Conservation (phyloP, 1,284 basidiomycete genomes). For the Xanthoconium separans region DNA sequence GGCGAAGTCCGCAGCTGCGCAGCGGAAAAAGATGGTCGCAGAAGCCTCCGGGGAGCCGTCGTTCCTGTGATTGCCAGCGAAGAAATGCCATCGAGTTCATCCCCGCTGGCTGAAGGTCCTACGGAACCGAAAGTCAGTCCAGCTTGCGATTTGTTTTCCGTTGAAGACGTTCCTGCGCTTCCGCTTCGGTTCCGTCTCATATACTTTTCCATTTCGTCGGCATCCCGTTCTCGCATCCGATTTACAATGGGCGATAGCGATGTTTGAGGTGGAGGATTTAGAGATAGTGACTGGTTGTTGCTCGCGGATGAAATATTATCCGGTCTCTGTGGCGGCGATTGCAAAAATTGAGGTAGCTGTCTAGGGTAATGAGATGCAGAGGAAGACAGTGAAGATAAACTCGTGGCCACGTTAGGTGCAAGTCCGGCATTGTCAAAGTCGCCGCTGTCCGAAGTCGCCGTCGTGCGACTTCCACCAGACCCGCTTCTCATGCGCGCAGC, state of each 20-base stretch:
- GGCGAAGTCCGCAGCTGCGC: slow-evolving; percentile 62
- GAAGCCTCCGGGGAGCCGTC: slow-evolving; percentile 52
- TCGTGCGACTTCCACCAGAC: slow-evolving; percentile 76
- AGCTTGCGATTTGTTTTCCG: slow-evolving; percentile 61
- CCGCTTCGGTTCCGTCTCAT: slow-evolving; percentile 75
- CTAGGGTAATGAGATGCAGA: slow-evolving; percentile 43
- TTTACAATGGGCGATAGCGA: slow-evolving; percentile 70
- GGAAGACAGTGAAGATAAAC: slow-evolving; percentile 52
- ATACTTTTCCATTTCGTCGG: slow-evolving; percentile 82
- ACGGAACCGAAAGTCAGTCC: slow-evolving; percentile 49
- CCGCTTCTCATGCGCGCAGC: slow-evolving; percentile 69
- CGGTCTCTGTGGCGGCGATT: slow-evolving; percentile 38
- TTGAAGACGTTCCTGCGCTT: slow-evolving; percentile 67
- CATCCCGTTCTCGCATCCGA: slow-evolving; percentile 76
- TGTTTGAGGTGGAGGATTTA: slow-evolving; percentile 35
- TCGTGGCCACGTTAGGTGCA: slow-evolving; percentile 36
- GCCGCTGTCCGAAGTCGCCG: slow-evolving; percentile 70
- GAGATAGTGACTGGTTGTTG: slow-evolving; percentile 40
- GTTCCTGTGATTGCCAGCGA: slow-evolving; percentile 51
- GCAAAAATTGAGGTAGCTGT: slow-evolving; percentile 53
- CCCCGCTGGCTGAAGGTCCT: slow-evolving; percentile 49
- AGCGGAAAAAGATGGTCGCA: slow-evolving; percentile 74
- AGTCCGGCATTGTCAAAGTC: slow-evolving; percentile 51
- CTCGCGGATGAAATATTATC: slow-evolving; percentile 37
- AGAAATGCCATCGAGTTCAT: slow-evolving; percentile 51